Percentiles rank a stretch among this genome's conserved stretches.
phyloP scores from a whole-genome alignment of 1,284 basidiomycete genomes.

The Boletus mariae region DNA sequence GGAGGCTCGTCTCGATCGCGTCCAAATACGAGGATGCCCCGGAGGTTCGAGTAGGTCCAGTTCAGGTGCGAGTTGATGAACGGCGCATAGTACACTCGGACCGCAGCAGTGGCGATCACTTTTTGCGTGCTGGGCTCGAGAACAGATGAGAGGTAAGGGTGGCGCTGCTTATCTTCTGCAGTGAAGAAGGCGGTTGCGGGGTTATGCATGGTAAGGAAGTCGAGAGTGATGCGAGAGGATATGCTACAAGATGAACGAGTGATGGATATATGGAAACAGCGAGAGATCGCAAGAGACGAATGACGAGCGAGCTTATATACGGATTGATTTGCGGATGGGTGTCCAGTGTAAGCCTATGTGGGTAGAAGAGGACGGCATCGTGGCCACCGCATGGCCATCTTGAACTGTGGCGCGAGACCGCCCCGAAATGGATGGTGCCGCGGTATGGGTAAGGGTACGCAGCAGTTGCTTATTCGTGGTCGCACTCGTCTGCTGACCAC shows the following conservation, averaged over 20 bases:
- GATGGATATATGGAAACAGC: conserved; percentile 9
- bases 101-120: conserved; percentile 34
- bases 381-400: conserved; percentile 33
- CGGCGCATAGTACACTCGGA: conserved; percentile 53
- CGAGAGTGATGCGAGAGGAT: neutral
- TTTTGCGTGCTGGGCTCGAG: conserved; percentile 34
- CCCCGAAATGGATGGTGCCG: conserved; percentile 28
- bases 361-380: conserved; percentile 34
- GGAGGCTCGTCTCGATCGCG: conserved; percentile 44
- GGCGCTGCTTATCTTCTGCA: conserved; percentile 37
- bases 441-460: conserved; percentile 30
- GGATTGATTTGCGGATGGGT: conserved; percentile 24
- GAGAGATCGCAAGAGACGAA: conserved; percentile 16
- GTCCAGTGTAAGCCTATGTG: conserved; percentile 21
- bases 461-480: conserved; percentile 16
- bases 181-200: conserved; percentile 34
- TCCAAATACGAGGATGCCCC: conserved; percentile 72
- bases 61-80: conserved; percentile 44
- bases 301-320: conserved; percentile 31
- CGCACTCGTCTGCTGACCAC: conserved; percentile 15
- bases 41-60: conserved; percentile 71
- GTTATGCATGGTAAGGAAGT: conserved; percentile 25
- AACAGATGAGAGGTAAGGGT: conserved; percentile 37
- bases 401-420: conserved; percentile 31
- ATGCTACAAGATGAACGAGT: conserved; percentile 14